Evolutionary conservation across 148 eudicot species (phyloP), one percentile per base, ranked within the genome.

Genomic region (Amaranthus hypochondriacus): DNA sequence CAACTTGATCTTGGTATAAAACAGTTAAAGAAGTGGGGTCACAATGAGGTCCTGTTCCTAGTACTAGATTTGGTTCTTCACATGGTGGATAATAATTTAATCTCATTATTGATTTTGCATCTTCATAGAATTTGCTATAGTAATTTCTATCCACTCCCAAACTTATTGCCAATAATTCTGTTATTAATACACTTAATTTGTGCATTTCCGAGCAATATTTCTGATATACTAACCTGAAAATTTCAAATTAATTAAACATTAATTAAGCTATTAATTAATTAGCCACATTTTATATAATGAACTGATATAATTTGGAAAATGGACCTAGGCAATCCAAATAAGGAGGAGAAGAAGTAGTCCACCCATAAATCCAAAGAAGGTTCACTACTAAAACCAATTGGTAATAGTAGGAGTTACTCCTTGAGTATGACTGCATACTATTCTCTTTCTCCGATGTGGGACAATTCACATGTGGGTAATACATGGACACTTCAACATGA

Each of bases 21-120:
- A 88, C 64, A 13, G 92, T 88, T 14, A 89, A 9, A 42, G 92
- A 77, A 2, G 77, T 83, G 0, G 92, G 88, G 70, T 89, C 92
- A 28, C 76, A 72, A 72, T 89, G 93, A 2, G 90, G 93, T 1
- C 90, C 90, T 0, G 87, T 84, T 14, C 93, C 93, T 0, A 85
- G 72, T 6, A 87, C 81, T 0, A 64, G 73, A 9, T 39, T 73
- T 4, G 93, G 85, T 47, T 87, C 72, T 4, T 68, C 75, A 12
- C 93, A 89, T 4, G 81, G 81, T 4, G 93, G 93, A 53, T 87
- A 89, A 53, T 77, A 75, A 76, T 89, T 87, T 51, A 75, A 74
- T 61, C 90, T 84, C 91, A 89, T 76, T 42, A 77, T 77, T 2
- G 93, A 85, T 2, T 21, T 21, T 7, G 76, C 76, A 43, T 82